These are phyloP conservation scores for Casuarina glauca DNA, from an alignment of 306 rosid genomes.

Conservation along the genomic window DNA sequence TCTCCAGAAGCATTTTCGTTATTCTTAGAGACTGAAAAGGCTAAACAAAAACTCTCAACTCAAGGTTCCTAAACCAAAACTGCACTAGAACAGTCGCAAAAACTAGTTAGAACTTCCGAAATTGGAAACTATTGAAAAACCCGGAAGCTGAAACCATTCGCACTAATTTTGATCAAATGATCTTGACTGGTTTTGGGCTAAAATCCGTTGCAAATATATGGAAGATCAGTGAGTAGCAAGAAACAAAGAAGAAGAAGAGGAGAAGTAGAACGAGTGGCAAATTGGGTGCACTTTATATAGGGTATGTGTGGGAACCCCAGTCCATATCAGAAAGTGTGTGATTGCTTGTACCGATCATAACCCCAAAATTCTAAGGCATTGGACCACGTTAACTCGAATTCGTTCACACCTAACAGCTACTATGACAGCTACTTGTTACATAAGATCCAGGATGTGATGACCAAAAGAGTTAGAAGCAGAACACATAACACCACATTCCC, in stretches of 20 bases:
- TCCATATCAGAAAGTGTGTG: slow-evolving; percentile 82
- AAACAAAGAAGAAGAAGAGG: slow-evolving; percentile 10
- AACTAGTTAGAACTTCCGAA: slow-evolving; percentile 28
- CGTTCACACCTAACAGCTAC: slow-evolving; percentile 56
- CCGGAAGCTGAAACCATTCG: slow-evolving; percentile 28
- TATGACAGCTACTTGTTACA: slow-evolving; percentile 25
- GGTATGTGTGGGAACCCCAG: slow-evolving; percentile 36
- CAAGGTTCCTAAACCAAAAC: slow-evolving; percentile 12
- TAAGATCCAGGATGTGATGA: too few species aligned
- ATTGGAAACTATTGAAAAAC: slow-evolving; percentile 37
- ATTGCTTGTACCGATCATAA: slow-evolving; percentile 59
- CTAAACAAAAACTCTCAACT: slow-evolving; percentile 16
- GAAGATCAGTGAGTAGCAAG: slow-evolving; percentile 19
- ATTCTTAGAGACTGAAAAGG: slow-evolving; percentile 21
- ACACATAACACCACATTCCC: too few species aligned
- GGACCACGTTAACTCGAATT: slow-evolving; percentile 50
- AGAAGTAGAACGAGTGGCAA: slow-evolving; percentile 23
- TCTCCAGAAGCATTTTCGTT: too few species aligned
- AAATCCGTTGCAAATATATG: neutral
- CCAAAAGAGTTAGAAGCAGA: too few species aligned
- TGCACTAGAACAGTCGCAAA: neutral
- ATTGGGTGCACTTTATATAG: slow-evolving; percentile 36
- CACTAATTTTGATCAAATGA: neutral
- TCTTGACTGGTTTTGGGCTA: slow-evolving; percentile 4
- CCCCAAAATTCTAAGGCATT: slow-evolving; percentile 58